Evolutionary conservation across 306 rosid species (phyloP).

Genomic region (Cucumis cinereus): DNA sequence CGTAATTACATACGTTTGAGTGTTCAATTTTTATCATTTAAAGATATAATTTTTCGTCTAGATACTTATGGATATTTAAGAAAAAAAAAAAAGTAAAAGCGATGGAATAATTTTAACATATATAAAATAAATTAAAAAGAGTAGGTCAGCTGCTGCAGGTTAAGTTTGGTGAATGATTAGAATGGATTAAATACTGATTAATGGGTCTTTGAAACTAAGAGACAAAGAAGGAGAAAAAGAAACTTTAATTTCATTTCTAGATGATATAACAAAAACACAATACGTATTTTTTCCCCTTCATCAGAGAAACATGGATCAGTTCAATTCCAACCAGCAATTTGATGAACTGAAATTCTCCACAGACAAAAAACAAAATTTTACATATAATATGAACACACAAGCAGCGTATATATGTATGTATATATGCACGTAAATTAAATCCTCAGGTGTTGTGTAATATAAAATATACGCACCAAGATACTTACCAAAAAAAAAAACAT

Average conservation of each 20-base stretch:
- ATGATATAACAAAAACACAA: not conserved
- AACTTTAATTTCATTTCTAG: not conserved
- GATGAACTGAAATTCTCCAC: not conserved
- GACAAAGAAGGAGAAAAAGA: not conserved
- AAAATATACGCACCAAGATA: not conserved
- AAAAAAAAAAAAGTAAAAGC: not conserved
- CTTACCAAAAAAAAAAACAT: not conserved
- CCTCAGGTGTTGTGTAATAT: not conserved
- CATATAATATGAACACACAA: not conserved
- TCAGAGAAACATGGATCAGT: not conserved
- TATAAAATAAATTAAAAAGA: constrained; percentile 6
- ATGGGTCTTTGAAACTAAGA: not conserved
- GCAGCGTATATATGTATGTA: not conserved
- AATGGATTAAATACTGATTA: not conserved
- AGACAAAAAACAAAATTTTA: not conserved
- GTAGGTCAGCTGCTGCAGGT: constrained; percentile 17
- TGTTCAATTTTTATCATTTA: too few relatives aligned
- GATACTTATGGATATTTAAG: not conserved
- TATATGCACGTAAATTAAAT: not conserved
- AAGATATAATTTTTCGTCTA: too few relatives aligned
- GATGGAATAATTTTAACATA: not conserved
- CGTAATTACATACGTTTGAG: too few relatives aligned
- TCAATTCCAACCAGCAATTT: not conserved
- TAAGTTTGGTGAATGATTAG: constrained; percentile 10
- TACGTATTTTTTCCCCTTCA: too few relatives aligned